phyloP scores from a whole-genome alignment of 192 early-diverging fungal species.

The Anaeromyces robustus region DNA sequence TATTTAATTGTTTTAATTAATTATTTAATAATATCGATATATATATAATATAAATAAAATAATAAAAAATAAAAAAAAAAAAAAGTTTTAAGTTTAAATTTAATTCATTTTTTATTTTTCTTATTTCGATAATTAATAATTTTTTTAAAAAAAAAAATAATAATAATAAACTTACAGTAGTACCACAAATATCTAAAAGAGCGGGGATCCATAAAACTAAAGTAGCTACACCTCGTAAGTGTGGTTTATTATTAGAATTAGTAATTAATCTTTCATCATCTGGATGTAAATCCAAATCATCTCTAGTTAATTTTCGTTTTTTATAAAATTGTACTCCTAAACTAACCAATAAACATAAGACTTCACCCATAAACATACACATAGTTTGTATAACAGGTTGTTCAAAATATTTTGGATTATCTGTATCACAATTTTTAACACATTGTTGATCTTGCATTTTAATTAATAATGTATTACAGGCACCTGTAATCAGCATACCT shows the following conservation, averaged over 20 bases:
- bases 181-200: background rate
- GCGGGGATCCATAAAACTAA: background rate
- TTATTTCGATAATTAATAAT: no score
- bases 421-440: conserved; percentile 70
- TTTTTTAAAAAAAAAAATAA: no score
- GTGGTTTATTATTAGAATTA: background rate
- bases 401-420: conserved; percentile 69
- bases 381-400: conserved; percentile 88
- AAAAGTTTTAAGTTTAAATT: no score
- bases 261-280: background rate
- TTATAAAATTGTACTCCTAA: conserved; percentile 16
- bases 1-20: no score
- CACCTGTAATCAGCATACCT: conserved; percentile 17
- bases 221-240: background rate
- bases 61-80: no score
- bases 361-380: conserved; percentile 93
- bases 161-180: background rate
- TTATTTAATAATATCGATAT: no score
- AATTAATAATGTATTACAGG: conserved; percentile 60
- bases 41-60: no score
- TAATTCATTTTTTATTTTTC: no score
- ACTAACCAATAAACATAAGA: conserved; percentile 55
- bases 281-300: no score
- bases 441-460: conserved; percentile 86
- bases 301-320: background rate